Base-by-base conservation (phyloP, 768 basidiomycete species). In the Cystofilobasidium capitatum region DNA sequence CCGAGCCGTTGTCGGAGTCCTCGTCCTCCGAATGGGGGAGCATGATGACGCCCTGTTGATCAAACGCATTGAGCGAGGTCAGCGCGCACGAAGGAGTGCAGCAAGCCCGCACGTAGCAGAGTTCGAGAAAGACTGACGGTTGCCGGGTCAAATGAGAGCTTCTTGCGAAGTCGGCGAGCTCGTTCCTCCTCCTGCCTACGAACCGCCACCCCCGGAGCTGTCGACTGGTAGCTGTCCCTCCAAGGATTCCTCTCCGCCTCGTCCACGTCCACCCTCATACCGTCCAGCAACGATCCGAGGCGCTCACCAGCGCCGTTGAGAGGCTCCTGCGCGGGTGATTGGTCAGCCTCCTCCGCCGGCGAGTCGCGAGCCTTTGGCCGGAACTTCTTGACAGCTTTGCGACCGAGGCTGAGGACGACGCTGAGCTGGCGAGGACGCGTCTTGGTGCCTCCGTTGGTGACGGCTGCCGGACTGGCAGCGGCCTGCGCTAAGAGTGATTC, bases 21-120 rank as follows among this genome's bases (percentile, higher is more conserved):
- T 83, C 81, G 33, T 80, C 83, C 58, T 74, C 76, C 70, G 85
- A 82, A 42, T 91, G 89, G 0, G 91, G 89, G 3, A 93, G 78
- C 81, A 87, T 86, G 71, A 93, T 93, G 40, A 92, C 88, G 0
- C 91, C 91, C 3, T 88, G 63, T 7, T 7, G 10, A 29, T 1
- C 9, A 24, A 31, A 26, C 17, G 29, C 4, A 29, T 3, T 29
- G 24, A 29, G 61, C 7, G 20, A 40, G 7, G 26, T 24, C 44
- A 22, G 29, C 24, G 9, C n/a, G 17, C 9, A 26, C n/a, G 22
- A 40, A 20, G n/a, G 17, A 14, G 12, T 29, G 35, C 9, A 31
- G 49, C 20, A 3, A 49, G n/a, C n/a, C n/a, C n/a, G n/a, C n/a
- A n/a, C n/a, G n/a, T n/a, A n/a, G n/a, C n/a, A n/a, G n/a, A n/a